phyloP scores from a whole-genome alignment of 345 rosid genomes.

The Orychophragmus violaceus region DNA sequence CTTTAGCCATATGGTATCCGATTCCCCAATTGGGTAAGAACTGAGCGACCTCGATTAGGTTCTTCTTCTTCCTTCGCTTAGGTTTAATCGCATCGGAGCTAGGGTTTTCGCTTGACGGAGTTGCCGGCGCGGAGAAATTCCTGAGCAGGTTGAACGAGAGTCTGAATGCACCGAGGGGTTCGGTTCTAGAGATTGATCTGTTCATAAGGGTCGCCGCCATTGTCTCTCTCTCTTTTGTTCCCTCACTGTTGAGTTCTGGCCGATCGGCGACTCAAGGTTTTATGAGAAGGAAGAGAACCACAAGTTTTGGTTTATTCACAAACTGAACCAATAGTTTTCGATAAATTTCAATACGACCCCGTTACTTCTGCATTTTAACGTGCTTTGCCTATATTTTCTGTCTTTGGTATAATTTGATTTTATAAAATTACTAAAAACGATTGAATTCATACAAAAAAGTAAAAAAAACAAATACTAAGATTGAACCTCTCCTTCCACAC shows the following conservation, averaged over 20 bases:
- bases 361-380: background rate
- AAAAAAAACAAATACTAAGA: too few species aligned
- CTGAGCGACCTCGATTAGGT: conserved; percentile 89
- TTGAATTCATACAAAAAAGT: too few species aligned
- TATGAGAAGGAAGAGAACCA: background rate
- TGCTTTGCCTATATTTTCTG: background rate
- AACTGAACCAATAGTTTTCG: background rate
- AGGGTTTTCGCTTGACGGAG: conserved; percentile 26
- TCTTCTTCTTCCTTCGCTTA: conserved; percentile 77
- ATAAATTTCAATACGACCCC: background rate
- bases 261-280: conserved; percentile 24
- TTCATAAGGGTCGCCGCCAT: conserved; percentile 42
- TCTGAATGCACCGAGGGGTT: conserved; percentile 30
- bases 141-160: conserved; percentile 41
- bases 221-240: background rate
- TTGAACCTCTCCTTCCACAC: too few species aligned
- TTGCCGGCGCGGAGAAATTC: conserved; percentile 32
- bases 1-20: conserved; percentile 89
- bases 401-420: too few species aligned
- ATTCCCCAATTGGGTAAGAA: conserved; percentile 94
- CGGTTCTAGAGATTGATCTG: conserved; percentile 31
- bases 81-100: conserved; percentile 37
- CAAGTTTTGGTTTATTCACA: conserved; percentile 5
- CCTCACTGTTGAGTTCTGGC: background rate
- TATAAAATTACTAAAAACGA: too few species aligned